Percentiles rank a stretch among this genome's conserved stretches.
These are phyloP conservation scores for Xylaria bambusicola DNA, from an alignment of 495 filamentous ascomycete genomes.

Conservation along the genomic window DNA sequence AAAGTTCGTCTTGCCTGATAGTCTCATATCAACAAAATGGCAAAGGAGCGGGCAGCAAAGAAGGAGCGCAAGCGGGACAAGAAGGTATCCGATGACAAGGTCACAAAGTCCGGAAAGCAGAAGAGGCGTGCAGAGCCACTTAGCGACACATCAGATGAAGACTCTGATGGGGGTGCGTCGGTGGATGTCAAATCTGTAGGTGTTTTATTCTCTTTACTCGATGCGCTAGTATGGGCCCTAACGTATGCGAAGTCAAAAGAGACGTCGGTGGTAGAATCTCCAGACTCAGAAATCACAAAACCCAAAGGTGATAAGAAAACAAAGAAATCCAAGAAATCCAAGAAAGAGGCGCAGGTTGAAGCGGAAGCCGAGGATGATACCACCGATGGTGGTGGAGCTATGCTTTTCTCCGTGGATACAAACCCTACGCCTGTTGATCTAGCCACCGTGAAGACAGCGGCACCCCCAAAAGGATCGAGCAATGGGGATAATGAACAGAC, in stretches of 20 bases:
- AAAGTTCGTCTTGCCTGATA: not conserved
- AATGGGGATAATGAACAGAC: not conserved
- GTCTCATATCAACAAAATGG: not conserved
- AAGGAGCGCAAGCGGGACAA: not conserved
- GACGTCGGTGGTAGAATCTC: not conserved
- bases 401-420: constrained; percentile 27
- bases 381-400: not conserved
- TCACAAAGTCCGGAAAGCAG: not conserved
- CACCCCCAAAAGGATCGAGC: not conserved
- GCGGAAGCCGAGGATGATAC: not conserved
- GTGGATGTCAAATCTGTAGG: not conserved
- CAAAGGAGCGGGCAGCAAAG: not conserved
- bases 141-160: not conserved
- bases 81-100: constrained; percentile 3
- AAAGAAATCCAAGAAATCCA: constrained; percentile 6
- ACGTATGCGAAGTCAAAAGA: not conserved
- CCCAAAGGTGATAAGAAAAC: not conserved
- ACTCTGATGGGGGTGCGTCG: not conserved
- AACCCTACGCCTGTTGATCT: constrained; percentile 23
- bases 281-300: not conserved
- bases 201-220: not conserved
- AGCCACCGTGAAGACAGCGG: constrained; percentile 2
- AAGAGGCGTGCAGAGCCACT: not conserved
- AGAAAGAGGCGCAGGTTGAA: constrained; percentile 10
- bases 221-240: not conserved